Evolutionary conservation across 805 yeast genomes (phyloP).

Genomic region (Saturnispora zaruensis): DNA sequence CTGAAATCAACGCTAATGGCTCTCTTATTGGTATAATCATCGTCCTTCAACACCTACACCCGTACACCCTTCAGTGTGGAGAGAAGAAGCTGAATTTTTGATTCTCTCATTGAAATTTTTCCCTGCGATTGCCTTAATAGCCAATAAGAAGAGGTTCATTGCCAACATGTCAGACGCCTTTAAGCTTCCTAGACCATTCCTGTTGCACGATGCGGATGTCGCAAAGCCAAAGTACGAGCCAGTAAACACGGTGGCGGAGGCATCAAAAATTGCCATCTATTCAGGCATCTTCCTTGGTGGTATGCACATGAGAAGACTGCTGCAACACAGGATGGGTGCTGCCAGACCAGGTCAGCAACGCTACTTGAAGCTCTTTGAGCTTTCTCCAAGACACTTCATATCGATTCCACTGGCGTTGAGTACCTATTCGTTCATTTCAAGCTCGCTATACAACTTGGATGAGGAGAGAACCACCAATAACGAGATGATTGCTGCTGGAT

Average conservation of each 20-base stretch:
- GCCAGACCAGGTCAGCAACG: constrained; percentile 32
- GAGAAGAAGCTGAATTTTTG: not conserved
- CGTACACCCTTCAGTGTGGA: not conserved
- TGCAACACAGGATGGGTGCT: constrained; percentile 30
- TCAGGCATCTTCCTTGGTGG: constrained; percentile 30
- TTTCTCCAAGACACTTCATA: constrained; percentile 25
- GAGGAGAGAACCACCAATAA: constrained; percentile 24
- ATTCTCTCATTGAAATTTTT: not conserved
- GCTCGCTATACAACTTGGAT: constrained; percentile 24
- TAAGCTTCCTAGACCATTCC: constrained; percentile 25
- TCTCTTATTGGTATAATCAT: not conserved
- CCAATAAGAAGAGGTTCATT: not conserved
- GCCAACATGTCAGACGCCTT: constrained; percentile 10
- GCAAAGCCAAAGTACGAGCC: constrained; percentile 18
- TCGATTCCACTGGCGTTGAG: constrained; percentile 29
- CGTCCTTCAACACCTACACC: not conserved
- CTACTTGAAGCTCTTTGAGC: constrained; percentile 26
- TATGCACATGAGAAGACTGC: constrained; percentile 29
- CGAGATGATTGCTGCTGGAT: constrained; percentile 25
- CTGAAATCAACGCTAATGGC: not conserved
- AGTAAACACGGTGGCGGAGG: constrained; percentile 25
- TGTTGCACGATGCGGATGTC: constrained; percentile 15
- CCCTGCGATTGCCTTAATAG: not conserved
- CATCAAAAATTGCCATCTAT: constrained; percentile 22
- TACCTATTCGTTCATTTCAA: constrained; percentile 27